Evolutionary conservation across 2,329 filamentous ascomycete genomes (phyloP), one percentile per base, ranked within the genome.

Genomic region (Monilinia vaccinii-corymbosi): DNA sequence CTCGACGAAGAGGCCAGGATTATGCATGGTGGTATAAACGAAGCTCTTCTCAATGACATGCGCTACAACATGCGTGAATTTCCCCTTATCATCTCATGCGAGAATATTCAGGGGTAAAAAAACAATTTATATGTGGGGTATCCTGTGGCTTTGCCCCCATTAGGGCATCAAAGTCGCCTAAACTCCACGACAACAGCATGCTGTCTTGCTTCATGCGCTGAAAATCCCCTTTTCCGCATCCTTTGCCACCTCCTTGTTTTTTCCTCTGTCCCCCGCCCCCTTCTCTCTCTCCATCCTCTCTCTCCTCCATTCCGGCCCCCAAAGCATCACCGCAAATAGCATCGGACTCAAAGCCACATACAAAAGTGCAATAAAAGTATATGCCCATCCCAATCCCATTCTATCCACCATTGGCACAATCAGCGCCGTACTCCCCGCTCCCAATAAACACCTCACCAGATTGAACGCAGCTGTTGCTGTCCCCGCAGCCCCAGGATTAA

Each of bases 391-490:
- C 0, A 73, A 66, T 0, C 80, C 80, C 61, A 84, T 76, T 0
- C 69, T 72, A 10, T 78, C 64, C 11, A 81, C 77, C 75, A 85
- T 75, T 13, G 78, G 78, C 4, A 79, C 68, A 23, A 85, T 78
- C 1, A 78, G 73, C 0, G 79, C 81, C 18, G 76, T 80, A 2
- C 77, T 77, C 0, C 74, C 77, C 0, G 82, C 82, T 0, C 81
- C 81, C 2, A 85, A 66, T 3, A 81, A 68, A 59, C 82, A 85
- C 6, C 82, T 70, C 1, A 78, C 76, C 16, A 86, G 65, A 61
- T 85, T 85, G 62, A 80, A 82, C 0, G 80, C 77, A 0, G 81
- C 81, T 1, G 80, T 80, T 0, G 81, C 81, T 0, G 79, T 78
- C 0, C 79, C 80, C 0, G 81, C 77, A 21, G 74, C 75, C 0